These are phyloP conservation scores for Sonneratia alba DNA, from an alignment of 345 rosid genomes.

Conservation along the genomic window DNA sequence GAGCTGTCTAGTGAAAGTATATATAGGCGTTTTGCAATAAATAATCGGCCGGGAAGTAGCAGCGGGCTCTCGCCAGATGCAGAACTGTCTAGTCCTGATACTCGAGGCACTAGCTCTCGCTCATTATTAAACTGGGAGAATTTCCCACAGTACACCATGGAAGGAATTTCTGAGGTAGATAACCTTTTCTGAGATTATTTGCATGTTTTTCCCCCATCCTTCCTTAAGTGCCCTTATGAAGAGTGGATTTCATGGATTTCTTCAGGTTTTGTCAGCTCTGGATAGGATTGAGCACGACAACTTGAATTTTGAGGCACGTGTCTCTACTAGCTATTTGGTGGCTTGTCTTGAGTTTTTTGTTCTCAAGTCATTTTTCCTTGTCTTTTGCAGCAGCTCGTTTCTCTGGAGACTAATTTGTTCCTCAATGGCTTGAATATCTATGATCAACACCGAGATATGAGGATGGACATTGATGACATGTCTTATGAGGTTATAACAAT, in stretches of 20 bases:
- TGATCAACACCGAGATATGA: conserved; percentile 93
- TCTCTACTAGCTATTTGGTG: conserved; percentile 7
- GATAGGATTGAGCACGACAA: conserved; percentile 89
- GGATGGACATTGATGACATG: conserved; percentile 93
- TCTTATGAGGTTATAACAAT: conserved; percentile 66
- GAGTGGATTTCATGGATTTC: conserved; percentile 1
- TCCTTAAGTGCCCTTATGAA: no score
- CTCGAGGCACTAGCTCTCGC: conserved; percentile 20
- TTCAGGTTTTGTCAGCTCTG: conserved; percentile 71
- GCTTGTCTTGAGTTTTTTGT: conserved; percentile 2
- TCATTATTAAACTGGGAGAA: conserved; percentile 21
- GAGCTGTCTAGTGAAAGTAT: conserved; percentile 26
- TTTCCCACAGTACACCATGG: conserved; percentile 51
- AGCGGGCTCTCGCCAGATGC: conserved; percentile 29
- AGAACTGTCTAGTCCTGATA: conserved; percentile 49
- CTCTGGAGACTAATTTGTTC: conserved; percentile 68
- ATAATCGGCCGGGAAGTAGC: conserved; percentile 24
- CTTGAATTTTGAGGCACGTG: conserved; percentile 60
- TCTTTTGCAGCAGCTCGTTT: conserved; percentile 67
- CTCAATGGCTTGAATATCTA: conserved; percentile 56
- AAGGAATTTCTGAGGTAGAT: conserved; percentile 86
- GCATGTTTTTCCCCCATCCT: no score
- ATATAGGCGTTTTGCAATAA: conserved; percentile 17
- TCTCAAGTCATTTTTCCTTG: conserved; percentile 1
- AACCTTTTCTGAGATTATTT: background rate